Evolutionary conservation across 2,329 filamentous ascomycete species (phyloP), one percentile per base, ranked within the genome.

Genomic region (Pochonia chlamydosporia): DNA sequence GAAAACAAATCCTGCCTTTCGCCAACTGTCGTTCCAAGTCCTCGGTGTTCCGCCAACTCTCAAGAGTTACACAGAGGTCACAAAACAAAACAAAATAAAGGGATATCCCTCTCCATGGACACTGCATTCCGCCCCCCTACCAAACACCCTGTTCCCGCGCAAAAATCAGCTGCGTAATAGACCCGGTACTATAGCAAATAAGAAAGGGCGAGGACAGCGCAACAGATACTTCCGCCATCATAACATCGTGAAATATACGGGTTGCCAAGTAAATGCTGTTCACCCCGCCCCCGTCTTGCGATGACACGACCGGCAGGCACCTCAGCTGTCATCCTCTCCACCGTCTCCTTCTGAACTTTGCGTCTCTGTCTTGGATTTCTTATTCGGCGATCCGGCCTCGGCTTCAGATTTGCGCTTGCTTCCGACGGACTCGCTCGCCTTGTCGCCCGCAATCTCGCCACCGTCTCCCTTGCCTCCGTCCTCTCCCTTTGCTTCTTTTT

Each of bases 341-440:
- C 70, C 70, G 11, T 71, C 68, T 24, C 63, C 61, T 40, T 63
- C 60, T 43, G 60, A 59, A 48, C 58, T 64, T 47, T 62, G 60
- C 43, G 55, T 54, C 46, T 82, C 79, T 40, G 81, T 71, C 56
- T 73, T 76, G 52, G 75, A 70, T 66, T 76, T 81, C 64, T 84
- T 85, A 57, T 72, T 76, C 25, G 76, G 68, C 26, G 68, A 68
- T 18, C 62, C 63, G 14, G 67, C 68, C 46, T 68, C 68, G 25
- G 69, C 67, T 49, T 80, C 76, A 6, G 80, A 79, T 64, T 84
- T 84, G 57, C 81, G 74, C 67, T 85, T 85, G 28, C 71, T 73
- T 47, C 76, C 76, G 9, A 71, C 57, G 44, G 57, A 50, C 43
- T 60, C 56, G 33, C 56, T 49, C 40, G 55, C 43, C 44, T 57